Evolutionary conservation across 2,329 filamentous ascomycete species (phyloP).

Genomic region (Cytospora chrysosperma): DNA sequence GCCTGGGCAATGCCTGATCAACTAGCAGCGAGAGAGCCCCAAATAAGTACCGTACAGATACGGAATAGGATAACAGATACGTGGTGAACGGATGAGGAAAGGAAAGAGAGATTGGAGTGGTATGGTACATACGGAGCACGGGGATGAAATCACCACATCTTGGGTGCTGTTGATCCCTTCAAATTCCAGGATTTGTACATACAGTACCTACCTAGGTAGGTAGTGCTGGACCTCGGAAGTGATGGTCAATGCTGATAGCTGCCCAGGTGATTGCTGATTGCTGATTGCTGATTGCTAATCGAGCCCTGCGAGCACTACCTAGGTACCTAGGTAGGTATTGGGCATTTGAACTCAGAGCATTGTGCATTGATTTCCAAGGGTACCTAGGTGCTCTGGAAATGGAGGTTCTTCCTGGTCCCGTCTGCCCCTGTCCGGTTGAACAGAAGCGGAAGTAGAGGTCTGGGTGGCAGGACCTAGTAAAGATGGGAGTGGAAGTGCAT

Average conservation of each 20-base stretch:
- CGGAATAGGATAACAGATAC: neutral
- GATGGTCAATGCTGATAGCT: neutral
- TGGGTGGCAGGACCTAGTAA: too few species aligned
- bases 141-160: neutral
- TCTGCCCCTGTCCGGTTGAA: neutral
- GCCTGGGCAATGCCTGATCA: neutral
- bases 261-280: neutral
- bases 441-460: neutral
- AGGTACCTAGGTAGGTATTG: too few species aligned
- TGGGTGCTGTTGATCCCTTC: neutral
- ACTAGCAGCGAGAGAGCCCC: neutral
- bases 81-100: constrained; percentile 6
- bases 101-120: constrained; percentile 14
- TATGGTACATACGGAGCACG: neutral
- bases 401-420: neutral
- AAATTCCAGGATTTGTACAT: neutral
- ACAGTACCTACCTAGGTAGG: too few species aligned
- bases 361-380: too few species aligned
- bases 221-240: neutral
- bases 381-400: too few species aligned
- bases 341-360: too few species aligned
- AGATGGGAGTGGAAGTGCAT: neutral
- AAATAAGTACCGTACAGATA: neutral
- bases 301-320: neutral
- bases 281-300: neutral